Conservation (phyloP, 768 basidiomycete species). For the Boletus rubropictus region DNA sequence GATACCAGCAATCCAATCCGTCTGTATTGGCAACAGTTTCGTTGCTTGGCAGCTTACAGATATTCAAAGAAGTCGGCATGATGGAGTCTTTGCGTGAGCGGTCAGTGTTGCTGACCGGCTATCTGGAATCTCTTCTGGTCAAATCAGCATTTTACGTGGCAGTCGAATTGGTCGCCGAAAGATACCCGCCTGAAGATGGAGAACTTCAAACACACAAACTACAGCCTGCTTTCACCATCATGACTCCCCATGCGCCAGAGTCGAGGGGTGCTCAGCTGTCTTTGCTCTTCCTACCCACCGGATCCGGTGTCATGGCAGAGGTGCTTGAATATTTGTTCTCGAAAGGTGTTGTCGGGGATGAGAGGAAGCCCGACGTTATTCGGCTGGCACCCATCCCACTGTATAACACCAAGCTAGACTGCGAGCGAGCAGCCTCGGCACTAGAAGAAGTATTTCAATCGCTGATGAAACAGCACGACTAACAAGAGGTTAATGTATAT, state of each 20-base stretch:
- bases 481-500: background rate
- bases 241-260: constrained; percentile 69
- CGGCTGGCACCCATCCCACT: constrained; percentile 80
- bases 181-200: constrained; percentile 22
- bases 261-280: constrained; percentile 86
- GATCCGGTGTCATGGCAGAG: constrained; percentile 59
- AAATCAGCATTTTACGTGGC: constrained; percentile 61
- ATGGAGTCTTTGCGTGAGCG: constrained; percentile 63
- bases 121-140: constrained; percentile 59
- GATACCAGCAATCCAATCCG: constrained; percentile 96
- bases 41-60: constrained; percentile 75
- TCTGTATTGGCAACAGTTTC: constrained; percentile 73
- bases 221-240: constrained; percentile 75
- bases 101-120: constrained; percentile 62
- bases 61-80: constrained; percentile 77
- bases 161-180: constrained; percentile 29
- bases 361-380: constrained; percentile 88
- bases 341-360: constrained; percentile 85
- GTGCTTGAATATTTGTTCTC: constrained; percentile 56
- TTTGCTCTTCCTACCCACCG: constrained; percentile 63
- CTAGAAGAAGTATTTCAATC: constrained; percentile 56
- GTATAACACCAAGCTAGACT: constrained; percentile 81
- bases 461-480: constrained; percentile 14
- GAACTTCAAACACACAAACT: constrained; percentile 9
- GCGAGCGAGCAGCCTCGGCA: constrained; percentile 57